These are phyloP conservation scores for Bacidia rubella DNA, from an alignment of 495 filamentous ascomycete genomes.

Conservation along the genomic window DNA sequence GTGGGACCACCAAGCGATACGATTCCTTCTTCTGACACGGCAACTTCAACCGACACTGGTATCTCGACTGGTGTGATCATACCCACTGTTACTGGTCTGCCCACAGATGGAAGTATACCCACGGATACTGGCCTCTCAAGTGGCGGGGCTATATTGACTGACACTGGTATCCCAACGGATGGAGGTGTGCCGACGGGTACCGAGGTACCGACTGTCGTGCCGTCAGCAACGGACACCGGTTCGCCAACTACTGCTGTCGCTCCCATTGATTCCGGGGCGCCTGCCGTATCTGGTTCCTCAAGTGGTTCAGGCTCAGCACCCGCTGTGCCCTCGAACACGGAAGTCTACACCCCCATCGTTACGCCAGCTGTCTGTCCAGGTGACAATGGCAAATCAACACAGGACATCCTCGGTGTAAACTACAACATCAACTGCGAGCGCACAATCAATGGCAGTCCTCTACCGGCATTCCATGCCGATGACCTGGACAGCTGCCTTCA, in stretches of 20 bases:
- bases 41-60: not conserved
- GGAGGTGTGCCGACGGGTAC: not conserved
- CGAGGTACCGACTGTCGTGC: not conserved
- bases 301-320: not conserved
- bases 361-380: not conserved
- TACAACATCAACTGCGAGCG: conserved; percentile 1
- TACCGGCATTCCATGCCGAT: conserved; percentile 1
- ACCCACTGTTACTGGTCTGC: not conserved
- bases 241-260: not conserved
- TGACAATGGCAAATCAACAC: not conserved
- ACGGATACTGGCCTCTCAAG: not conserved
- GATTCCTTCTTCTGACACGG: not conserved
- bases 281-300: not conserved
- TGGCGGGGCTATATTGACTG: not conserved
- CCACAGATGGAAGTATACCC: not conserved
- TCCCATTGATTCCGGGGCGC: not conserved
- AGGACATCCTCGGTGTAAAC: not conserved
- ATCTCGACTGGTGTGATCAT: too few species aligned
- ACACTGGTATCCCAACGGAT: not conserved
- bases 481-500: not conserved
- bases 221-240: not conserved
- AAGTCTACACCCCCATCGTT: not conserved
- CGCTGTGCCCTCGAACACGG: not conserved
- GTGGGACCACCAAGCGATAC: not conserved
- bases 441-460: not conserved